These are phyloP conservation scores for Sicyos baderoa DNA, from an alignment of 306 rosid species.

Conservation along the genomic window DNA sequence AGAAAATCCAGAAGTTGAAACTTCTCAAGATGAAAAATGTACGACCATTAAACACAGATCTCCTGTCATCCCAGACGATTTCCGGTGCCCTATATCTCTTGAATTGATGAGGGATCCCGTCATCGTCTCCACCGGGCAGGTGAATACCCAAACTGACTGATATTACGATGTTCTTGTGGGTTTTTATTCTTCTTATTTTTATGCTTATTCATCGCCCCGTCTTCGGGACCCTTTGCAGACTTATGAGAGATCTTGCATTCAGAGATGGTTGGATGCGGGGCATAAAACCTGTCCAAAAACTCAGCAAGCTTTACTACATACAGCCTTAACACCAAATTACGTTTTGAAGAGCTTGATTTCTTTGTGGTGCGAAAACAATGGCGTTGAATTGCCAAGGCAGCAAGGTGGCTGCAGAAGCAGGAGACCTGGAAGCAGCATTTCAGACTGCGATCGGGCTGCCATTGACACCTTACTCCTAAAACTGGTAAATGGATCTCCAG, in stretches of 20 bases:
- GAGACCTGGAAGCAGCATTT: conserved; percentile 56
- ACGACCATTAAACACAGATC: conserved; percentile 61
- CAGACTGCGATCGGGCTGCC: conserved; percentile 72
- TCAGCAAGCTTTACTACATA: conserved; percentile 73
- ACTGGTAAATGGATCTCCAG: conserved; percentile 51
- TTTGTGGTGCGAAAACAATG: conserved; percentile 97
- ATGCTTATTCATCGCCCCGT: conserved; percentile 20
- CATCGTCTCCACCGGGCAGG: conserved; percentile 96
- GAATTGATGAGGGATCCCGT: conserved; percentile 97
- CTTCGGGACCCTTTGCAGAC: conserved; percentile 49
- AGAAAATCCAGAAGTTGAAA: conserved; percentile 49
- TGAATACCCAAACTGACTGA: neutral
- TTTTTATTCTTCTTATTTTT: neutral
- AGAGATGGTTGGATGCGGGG: conserved; percentile 96
- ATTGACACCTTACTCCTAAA: conserved; percentile 48
- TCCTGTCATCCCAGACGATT: conserved; percentile 96
- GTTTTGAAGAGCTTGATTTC: conserved; percentile 89
- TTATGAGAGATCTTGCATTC: conserved; percentile 86
- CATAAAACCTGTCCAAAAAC: conserved; percentile 94
- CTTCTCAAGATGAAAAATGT: conserved; percentile 39
- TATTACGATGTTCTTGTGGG: neutral
- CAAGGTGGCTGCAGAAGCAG: conserved; percentile 59
- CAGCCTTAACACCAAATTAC: conserved; percentile 93
- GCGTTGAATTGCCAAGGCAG: conserved; percentile 75
- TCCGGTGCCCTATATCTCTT: conserved; percentile 92